Evolutionary conservation across 345 rosid genomes (phyloP).

Genomic region (Combretum micranthum): DNA sequence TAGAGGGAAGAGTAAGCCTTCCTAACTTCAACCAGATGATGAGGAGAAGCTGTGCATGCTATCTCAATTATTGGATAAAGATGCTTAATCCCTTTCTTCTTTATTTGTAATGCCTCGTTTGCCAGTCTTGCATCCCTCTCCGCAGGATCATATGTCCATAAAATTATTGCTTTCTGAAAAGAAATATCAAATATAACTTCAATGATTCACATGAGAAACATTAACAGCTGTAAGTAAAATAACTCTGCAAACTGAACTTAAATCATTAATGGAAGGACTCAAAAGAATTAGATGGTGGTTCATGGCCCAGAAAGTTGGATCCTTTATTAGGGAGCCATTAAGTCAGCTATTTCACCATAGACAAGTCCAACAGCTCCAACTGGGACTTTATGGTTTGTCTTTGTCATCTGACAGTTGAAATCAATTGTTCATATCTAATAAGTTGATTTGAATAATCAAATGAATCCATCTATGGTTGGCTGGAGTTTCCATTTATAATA

Average conservation of each 20-base stretch:
- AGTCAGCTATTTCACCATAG: no score
- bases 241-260: not conserved
- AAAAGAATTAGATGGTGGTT: no score
- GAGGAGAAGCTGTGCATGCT: conserved; percentile 65
- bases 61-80: conserved; percentile 65
- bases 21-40: conserved; percentile 68
- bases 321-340: no score
- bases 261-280: no score
- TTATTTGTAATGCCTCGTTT: conserved; percentile 41
- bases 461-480: no score
- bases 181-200: not conserved
- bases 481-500: no score
- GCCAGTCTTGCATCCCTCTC: conserved; percentile 83
- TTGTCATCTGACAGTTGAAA: no score
- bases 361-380: no score
- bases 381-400: no score
- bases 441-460: no score
- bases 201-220: not conserved
- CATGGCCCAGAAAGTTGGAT: no score
- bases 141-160: conserved; percentile 68
- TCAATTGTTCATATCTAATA: no score
- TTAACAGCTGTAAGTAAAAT: not conserved
- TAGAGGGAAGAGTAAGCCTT: conserved; percentile 63
- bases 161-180: conserved; percentile 60
- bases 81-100: conserved; percentile 32